Evolutionary conservation across 805 yeast species (phyloP).

Genomic region (Candida koratica): DNA sequence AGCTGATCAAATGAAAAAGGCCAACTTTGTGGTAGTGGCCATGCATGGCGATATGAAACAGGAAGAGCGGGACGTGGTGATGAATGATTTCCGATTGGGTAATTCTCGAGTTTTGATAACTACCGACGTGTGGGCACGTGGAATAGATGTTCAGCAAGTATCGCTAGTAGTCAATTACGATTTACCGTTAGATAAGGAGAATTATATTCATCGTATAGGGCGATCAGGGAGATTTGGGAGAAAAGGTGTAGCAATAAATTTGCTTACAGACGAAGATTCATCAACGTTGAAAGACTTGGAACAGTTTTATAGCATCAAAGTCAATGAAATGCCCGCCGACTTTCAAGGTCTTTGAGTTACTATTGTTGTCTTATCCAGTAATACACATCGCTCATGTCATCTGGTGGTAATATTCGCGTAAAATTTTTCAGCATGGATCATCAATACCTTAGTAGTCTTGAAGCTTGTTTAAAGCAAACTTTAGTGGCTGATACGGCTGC

Average conservation of each 20-base stretch:
- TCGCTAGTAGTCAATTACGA: constrained; percentile 95
- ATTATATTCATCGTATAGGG: constrained; percentile 96
- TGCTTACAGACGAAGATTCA: constrained; percentile 77
- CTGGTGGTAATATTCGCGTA: too few species aligned
- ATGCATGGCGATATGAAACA: constrained; percentile 98
- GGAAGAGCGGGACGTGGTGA: constrained; percentile 87
- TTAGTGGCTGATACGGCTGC: constrained; percentile 77
- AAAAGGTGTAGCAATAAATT: constrained; percentile 96
- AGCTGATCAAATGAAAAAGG: constrained; percentile 68
- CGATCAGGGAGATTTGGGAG: constrained; percentile 98
- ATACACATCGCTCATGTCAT: too few species aligned
- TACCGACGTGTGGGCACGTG: constrained; percentile 97
- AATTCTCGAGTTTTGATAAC: constrained; percentile 90
- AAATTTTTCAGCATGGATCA: constrained; percentile 51
- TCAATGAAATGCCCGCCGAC: constrained; percentile 76
- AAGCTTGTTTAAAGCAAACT: constrained; percentile 73
- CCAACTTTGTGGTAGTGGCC: constrained; percentile 87
- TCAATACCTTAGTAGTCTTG: constrained; percentile 65
- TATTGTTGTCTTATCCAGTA: too few species aligned
- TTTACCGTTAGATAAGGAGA: constrained; percentile 87
- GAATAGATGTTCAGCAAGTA: constrained; percentile 97
- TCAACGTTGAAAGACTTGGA: constrained; percentile 71
- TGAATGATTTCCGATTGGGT: constrained; percentile 95
- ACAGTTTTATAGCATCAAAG: constrained; percentile 62
- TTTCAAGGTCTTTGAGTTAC: constrained; percentile 23